These are phyloP conservation scores for Linnemannia schmuckeri DNA, from an alignment of 192 early-diverging fungal species.

Conservation along the genomic window DNA sequence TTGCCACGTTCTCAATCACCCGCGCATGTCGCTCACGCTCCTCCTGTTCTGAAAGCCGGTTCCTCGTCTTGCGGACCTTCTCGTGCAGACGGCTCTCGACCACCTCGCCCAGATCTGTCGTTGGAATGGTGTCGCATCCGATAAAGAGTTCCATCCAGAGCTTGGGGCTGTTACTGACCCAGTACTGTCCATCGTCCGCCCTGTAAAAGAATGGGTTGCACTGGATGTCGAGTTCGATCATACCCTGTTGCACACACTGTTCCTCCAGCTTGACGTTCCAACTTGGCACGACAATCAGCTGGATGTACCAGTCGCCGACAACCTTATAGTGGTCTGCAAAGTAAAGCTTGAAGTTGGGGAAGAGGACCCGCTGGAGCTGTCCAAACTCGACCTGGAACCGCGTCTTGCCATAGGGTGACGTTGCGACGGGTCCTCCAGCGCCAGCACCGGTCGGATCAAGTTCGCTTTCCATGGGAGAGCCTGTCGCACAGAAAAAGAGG, in stretches of 20 bases:
- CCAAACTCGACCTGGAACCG: slow-evolving; percentile 56
- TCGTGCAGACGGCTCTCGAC: slow-evolving; percentile 51
- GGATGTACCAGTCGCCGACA: slow-evolving; percentile 56
- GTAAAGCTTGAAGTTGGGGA: slow-evolving; percentile 51
- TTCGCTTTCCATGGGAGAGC: slow-evolving; percentile 41
- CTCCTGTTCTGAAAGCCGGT: slow-evolving; percentile 43
- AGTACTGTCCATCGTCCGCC: slow-evolving; percentile 50
- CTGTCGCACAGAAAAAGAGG: slow-evolving; percentile 52
- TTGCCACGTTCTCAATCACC: slow-evolving; percentile 49
- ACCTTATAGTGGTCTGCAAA: slow-evolving; percentile 55
- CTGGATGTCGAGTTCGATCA: slow-evolving; percentile 48
- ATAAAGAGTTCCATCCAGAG: slow-evolving; percentile 58
- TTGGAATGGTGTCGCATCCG: slow-evolving; percentile 55
- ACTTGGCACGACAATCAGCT: slow-evolving; percentile 51
- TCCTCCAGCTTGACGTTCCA: slow-evolving; percentile 50
- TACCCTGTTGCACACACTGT: slow-evolving; percentile 45
- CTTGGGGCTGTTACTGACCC: slow-evolving; percentile 54
- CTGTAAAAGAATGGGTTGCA: slow-evolving; percentile 54
- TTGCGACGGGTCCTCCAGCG: slow-evolving; percentile 48
- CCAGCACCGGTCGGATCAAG: slow-evolving; percentile 47
- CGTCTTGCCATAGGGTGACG: slow-evolving; percentile 50
- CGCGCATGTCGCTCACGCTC: slow-evolving; percentile 52
- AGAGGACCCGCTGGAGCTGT: slow-evolving; percentile 42
- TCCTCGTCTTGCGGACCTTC: slow-evolving; percentile 54
- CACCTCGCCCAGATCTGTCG: slow-evolving; percentile 48